Conservation (phyloP, 1,139 yeast species). For the Magnusiomyces suaveolens region DNA sequence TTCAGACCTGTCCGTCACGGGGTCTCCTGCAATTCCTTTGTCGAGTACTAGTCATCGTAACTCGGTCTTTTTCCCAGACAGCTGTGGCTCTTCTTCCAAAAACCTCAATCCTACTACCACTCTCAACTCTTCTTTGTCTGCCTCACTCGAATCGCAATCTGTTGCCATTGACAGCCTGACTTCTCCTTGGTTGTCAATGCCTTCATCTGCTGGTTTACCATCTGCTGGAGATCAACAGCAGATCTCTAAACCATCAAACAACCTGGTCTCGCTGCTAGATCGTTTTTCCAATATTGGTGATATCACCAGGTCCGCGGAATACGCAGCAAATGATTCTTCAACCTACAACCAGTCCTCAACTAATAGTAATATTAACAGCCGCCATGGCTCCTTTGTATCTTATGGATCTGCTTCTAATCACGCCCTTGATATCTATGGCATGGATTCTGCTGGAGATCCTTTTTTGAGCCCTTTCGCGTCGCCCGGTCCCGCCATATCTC, state of each 20-base stretch:
- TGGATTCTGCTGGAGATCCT: neutral
- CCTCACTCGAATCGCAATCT: neutral
- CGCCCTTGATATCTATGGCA: neutral
- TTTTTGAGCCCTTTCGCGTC: conserved; percentile 11
- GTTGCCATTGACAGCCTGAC: neutral
- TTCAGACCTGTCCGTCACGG: neutral
- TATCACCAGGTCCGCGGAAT: conserved; percentile 66
- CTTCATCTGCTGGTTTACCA: neutral
- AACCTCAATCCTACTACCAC: neutral
- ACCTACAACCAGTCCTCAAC: neutral
- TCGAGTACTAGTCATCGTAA: neutral
- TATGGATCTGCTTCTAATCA: neutral
- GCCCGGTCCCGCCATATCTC: conserved; percentile 9
- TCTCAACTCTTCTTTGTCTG: neutral
- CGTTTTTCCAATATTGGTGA: conserved; percentile 70
- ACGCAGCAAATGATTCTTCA: conserved; percentile 23
- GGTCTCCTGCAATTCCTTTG: neutral
- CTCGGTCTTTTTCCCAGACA: neutral
- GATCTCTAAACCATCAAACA: neutral
- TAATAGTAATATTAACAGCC: neutral
- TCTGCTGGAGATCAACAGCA: neutral
- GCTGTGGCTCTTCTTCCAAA: neutral
- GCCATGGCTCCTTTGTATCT: neutral
- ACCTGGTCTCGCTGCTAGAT: conserved; percentile 10
- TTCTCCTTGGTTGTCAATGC: neutral